A percentile compares a stretch with the other conserved stretches of the same genome.
Evolutionary conservation across 2,329 filamentous ascomycete genomes (phyloP).

Genomic region (Diaporthe nobilis): DNA sequence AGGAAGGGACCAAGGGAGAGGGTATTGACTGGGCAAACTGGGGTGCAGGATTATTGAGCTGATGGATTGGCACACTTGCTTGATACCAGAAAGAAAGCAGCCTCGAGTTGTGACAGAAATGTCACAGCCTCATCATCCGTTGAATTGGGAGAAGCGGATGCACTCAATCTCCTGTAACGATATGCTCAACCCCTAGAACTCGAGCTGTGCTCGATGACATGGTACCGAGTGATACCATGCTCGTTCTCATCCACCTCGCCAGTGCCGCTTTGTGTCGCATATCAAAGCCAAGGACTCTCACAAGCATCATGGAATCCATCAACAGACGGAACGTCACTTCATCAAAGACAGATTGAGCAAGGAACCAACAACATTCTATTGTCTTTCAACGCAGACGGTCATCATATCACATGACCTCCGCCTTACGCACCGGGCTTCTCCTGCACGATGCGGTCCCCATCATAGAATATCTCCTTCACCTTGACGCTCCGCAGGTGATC

Average conservation of each 20-base stretch:
- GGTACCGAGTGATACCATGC: neutral
- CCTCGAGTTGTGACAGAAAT: too few species aligned
- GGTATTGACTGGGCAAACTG: slow-evolving; percentile 71
- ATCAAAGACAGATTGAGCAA: neutral
- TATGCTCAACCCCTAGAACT: neutral
- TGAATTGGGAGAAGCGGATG: neutral
- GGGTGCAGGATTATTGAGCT: slow-evolving; percentile 78
- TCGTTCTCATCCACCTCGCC: too few species aligned
- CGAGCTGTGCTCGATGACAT: neutral
- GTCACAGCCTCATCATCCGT: neutral
- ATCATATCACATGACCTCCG: neutral
- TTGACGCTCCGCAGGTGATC: slow-evolving; percentile 82
- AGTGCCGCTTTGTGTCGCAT: too few species aligned
- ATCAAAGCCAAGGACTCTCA: neutral
- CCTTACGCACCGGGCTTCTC: slow-evolving; percentile 50
- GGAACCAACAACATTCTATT: neutral
- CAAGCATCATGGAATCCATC: too few species aligned
- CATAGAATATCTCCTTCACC: slow-evolving; percentile 81
- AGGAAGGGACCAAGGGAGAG: slow-evolving; percentile 46
- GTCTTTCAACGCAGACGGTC: neutral
- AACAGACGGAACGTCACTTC: neutral
- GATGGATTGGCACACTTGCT: neutral
- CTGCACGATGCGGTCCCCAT: slow-evolving; percentile 70
- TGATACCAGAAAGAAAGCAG: neutral
- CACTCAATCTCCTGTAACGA: too few species aligned